phyloP scores from a whole-genome alignment of 352 stramenopile genomes.

The Globisporangium cederbergense region DNA sequence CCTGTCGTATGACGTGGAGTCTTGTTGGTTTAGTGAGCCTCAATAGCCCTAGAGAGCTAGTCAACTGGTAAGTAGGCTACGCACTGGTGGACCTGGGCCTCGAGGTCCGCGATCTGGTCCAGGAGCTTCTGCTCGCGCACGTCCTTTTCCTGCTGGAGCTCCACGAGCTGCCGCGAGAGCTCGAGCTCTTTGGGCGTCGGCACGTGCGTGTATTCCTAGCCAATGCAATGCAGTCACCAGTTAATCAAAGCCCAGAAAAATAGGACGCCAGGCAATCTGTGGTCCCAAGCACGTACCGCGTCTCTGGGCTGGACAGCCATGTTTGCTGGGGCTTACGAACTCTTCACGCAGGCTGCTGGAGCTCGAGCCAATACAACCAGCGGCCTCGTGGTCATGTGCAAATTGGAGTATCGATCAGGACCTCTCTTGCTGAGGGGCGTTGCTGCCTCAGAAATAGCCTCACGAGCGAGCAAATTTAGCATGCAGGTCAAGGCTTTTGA shows the following conservation, averaged over 20 bases:
- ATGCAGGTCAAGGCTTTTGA: not conserved
- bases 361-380: not conserved
- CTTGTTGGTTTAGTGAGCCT: not conserved
- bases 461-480: not conserved
- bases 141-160: constrained; percentile 68
- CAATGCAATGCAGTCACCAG: not conserved
- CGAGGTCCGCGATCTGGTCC: constrained; percentile 60
- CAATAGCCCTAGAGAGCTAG: too few species aligned
- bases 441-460: too few species aligned
- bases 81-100: constrained; percentile 68
- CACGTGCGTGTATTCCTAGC: constrained; percentile 63
- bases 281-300: not conserved
- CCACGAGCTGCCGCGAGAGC: constrained; percentile 60
- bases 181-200: constrained; percentile 73
- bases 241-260: too few species aligned
- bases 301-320: constrained; percentile 15
- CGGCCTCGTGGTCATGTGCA: too few species aligned
- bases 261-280: too few species aligned
- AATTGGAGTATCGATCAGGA: not conserved
- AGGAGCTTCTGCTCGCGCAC: constrained; percentile 54
- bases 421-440: too few species aligned
- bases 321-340: not conserved
- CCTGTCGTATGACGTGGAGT: constrained; percentile 18
- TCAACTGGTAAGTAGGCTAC: constrained; percentile 10
- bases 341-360: not conserved